Conservation (phyloP, 306 rosid genomes). For the Castanospermum australe region DNA sequence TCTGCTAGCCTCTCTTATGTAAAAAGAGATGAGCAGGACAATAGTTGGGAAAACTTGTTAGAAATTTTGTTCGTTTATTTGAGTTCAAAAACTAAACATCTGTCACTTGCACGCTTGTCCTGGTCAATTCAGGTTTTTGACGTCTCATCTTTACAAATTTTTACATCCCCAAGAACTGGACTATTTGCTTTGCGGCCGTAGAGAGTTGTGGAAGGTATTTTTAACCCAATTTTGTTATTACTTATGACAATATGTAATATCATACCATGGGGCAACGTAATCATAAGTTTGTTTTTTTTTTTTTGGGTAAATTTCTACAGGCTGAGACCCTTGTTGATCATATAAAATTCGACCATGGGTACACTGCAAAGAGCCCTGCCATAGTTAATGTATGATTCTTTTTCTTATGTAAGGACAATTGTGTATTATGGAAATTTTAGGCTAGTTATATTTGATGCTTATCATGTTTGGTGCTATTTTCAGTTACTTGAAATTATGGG, state of each 20-base stretch:
- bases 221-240: background rate
- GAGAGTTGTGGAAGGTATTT: constrained; percentile 95
- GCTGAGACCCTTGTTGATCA: constrained; percentile 90
- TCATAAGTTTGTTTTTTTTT: background rate
- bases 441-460: constrained; percentile 20
- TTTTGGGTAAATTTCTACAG: constrained; percentile 59
- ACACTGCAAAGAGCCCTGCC: constrained; percentile 95
- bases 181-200: constrained; percentile 91
- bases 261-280: background rate
- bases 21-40: background rate
- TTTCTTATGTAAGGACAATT: background rate
- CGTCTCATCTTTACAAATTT: constrained; percentile 73
- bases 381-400: constrained; percentile 68
- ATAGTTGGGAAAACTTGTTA: background rate
- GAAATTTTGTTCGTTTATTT: background rate
- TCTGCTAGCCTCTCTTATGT: background rate
- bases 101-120: background rate
- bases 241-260: constrained; percentile 6
- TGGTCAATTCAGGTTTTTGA: constrained; percentile 79
- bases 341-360: constrained; percentile 97
- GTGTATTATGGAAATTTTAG: constrained; percentile 1
- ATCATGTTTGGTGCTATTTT: constrained; percentile 28
- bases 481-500: constrained; percentile 96
- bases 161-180: constrained; percentile 90
- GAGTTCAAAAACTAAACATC: constrained; percentile 3